A percentile compares a stretch with the other conserved stretches of the same genome.
Evolutionary conservation across 768 basidiomycete genomes (phyloP).

Genomic region (Tricholoma bakamatsutake): DNA sequence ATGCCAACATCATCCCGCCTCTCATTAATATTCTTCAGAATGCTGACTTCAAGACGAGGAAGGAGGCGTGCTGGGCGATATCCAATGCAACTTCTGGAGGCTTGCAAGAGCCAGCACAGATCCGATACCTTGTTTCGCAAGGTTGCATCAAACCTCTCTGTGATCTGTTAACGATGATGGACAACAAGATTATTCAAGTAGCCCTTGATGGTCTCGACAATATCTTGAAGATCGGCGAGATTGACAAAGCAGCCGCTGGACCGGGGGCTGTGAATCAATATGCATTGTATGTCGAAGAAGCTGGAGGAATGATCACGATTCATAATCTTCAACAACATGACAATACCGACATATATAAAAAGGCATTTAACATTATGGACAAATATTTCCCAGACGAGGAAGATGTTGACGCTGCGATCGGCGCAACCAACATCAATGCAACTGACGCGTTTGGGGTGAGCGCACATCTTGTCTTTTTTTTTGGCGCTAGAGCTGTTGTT

Average conservation of each 20-base stretch:
- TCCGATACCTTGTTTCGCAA: constrained; percentile 95
- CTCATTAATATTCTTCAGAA: constrained; percentile 97
- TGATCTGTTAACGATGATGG: constrained; percentile 95
- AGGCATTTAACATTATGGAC: constrained; percentile 97
- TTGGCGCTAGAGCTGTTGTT: constrained; percentile 7
- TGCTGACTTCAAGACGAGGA: constrained; percentile 98
- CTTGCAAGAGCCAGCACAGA: constrained; percentile 92
- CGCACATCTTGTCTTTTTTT: constrained; percentile 11
- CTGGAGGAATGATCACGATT: constrained; percentile 97
- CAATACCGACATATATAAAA: constrained; percentile 99
- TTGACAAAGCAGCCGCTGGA: constrained; percentile 79
- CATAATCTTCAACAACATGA: constrained; percentile 99
- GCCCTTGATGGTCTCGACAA: constrained; percentile 98
- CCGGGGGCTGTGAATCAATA: constrained; percentile 88
- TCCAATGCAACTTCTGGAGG: constrained; percentile 99
- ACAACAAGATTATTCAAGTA: constrained; percentile 99
- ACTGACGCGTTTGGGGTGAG: constrained; percentile 71
- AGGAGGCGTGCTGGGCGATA: constrained; percentile 99
- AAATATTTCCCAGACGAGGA: constrained; percentile 99
- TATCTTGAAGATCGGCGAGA: constrained; percentile 95
- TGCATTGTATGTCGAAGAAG: constrained; percentile 93
- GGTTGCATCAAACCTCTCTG: constrained; percentile 99
- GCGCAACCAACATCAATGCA: constrained; percentile 68
- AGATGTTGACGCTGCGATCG: constrained; percentile 80
- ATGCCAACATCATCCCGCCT: constrained; percentile 96